These are phyloP conservation scores for Agrocybe chaxingu DNA, from an alignment of 768 basidiomycete species.

Conservation along the genomic window DNA sequence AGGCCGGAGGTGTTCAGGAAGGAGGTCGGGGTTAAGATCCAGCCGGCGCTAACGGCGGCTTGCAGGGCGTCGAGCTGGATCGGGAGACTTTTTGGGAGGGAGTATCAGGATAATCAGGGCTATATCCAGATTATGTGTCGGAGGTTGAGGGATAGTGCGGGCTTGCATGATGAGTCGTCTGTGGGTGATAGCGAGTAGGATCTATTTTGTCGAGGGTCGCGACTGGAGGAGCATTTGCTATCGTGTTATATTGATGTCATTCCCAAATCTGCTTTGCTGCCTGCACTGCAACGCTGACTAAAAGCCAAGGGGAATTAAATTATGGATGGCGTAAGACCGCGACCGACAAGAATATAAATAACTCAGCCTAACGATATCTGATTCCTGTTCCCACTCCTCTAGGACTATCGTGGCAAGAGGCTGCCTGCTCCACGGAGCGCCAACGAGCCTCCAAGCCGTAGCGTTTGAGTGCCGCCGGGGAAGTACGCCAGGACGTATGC, in stretches of 20 bases:
- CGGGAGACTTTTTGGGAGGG: constrained; percentile 42
- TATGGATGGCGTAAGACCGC: neutral
- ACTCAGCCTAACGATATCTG: neutral
- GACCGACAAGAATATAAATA: neutral
- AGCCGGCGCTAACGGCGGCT: constrained; percentile 52
- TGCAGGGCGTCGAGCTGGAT: constrained; percentile 42
- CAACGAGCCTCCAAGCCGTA: constrained; percentile 76
- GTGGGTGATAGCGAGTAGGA: constrained; percentile 5
- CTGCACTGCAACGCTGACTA: no score
- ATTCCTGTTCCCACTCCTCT: neutral
- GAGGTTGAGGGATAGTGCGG: constrained; percentile 61
- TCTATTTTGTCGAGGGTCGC: neutral
- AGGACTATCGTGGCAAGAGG: constrained; percentile 68
- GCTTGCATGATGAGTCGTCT: constrained; percentile 40
- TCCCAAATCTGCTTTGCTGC: neutral
- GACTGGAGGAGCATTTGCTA: neutral
- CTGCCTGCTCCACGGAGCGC: constrained; percentile 83
- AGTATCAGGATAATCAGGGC: constrained; percentile 60
- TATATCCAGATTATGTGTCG: constrained; percentile 79
- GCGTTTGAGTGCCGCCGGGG: constrained; percentile 82
- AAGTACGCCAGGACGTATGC: constrained; percentile 94
- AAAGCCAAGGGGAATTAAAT: neutral
- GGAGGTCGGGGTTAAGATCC: constrained; percentile 55
- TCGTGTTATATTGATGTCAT: neutral
- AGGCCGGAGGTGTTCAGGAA: constrained; percentile 50